These are phyloP conservation scores for Myriosclerotinia scirpicola DNA, from an alignment of 2,329 filamentous ascomycete species.

Conservation along the genomic window DNA sequence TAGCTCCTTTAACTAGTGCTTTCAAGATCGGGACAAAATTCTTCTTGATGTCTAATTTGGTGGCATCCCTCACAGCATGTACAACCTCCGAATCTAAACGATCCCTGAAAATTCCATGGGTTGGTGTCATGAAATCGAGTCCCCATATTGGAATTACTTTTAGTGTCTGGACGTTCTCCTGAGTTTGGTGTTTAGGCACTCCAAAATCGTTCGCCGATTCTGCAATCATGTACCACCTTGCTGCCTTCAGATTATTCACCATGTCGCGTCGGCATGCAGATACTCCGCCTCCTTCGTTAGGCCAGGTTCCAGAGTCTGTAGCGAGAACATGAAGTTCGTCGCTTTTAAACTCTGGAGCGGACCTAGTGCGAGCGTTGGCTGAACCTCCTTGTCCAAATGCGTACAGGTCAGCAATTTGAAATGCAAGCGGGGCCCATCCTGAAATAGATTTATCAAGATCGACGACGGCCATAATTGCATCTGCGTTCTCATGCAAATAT, in stretches of 20 bases:
- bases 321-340: slow-evolving; percentile 46
- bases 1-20: slow-evolving; percentile 51
- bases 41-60: slow-evolving; percentile 48
- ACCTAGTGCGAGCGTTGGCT: slow-evolving; percentile 40
- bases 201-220: slow-evolving; percentile 54
- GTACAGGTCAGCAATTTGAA: slow-evolving; percentile 42
- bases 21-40: slow-evolving; percentile 56
- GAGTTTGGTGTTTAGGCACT: slow-evolving; percentile 50
- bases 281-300: slow-evolving; percentile 46
- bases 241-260: slow-evolving; percentile 49
- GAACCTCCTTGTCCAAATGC: slow-evolving; percentile 42
- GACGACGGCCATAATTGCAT: slow-evolving; percentile 38
- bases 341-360: slow-evolving; percentile 33
- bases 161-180: slow-evolving; percentile 51
- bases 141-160: slow-evolving; percentile 53
- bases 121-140: slow-evolving; percentile 50
- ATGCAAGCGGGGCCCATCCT: slow-evolving; percentile 38
- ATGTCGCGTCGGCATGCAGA: slow-evolving; percentile 52
- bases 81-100: slow-evolving; percentile 51
- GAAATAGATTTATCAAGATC: slow-evolving; percentile 39
- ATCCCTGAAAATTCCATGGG: slow-evolving; percentile 51
- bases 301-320: slow-evolving; percentile 38
- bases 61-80: slow-evolving; percentile 44
- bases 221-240: slow-evolving; percentile 52
- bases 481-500: slow-evolving; percentile 42